These are phyloP conservation scores for Citrus hindsii DNA, from an alignment of 345 rosid species.

Conservation along the genomic window DNA sequence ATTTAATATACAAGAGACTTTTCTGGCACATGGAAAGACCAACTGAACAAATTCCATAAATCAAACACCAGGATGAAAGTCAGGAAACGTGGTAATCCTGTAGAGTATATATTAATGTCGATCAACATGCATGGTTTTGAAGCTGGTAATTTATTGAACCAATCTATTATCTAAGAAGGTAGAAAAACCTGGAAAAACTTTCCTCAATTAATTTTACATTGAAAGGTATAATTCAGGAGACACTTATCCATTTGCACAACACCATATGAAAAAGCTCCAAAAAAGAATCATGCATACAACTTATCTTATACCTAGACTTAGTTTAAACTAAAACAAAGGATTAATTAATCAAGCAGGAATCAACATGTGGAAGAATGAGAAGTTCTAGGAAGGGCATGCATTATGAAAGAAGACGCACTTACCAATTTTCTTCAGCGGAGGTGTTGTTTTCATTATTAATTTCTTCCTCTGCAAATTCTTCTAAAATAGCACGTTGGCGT, in stretches of 20 bases:
- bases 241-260: neutral
- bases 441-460: slow-evolving; percentile 43
- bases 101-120: neutral
- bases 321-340: neutral
- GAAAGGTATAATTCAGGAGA: neutral
- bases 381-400: slow-evolving; percentile 6
- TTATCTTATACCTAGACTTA: slow-evolving; percentile 1
- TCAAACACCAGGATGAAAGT: neutral
- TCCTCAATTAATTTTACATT: neutral
- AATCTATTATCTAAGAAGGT: neutral
- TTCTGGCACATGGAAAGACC: too few relatives aligned
- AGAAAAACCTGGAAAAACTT: neutral
- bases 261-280: neutral
- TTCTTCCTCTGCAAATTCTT: slow-evolving; percentile 89
- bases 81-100: too few relatives aligned
- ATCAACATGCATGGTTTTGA: neutral
- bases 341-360: neutral
- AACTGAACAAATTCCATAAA: neutral
- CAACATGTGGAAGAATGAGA: slow-evolving; percentile 4
- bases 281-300: neutral
- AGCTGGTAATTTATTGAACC: neutral
- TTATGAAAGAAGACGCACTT: slow-evolving; percentile 24
- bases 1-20: neutral
- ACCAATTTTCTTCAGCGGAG: slow-evolving; percentile 56
- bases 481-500: slow-evolving; percentile 73